Evolutionary conservation across 73 alveolate species (phyloP).

Genomic region (Effrenium voratum): DNA sequence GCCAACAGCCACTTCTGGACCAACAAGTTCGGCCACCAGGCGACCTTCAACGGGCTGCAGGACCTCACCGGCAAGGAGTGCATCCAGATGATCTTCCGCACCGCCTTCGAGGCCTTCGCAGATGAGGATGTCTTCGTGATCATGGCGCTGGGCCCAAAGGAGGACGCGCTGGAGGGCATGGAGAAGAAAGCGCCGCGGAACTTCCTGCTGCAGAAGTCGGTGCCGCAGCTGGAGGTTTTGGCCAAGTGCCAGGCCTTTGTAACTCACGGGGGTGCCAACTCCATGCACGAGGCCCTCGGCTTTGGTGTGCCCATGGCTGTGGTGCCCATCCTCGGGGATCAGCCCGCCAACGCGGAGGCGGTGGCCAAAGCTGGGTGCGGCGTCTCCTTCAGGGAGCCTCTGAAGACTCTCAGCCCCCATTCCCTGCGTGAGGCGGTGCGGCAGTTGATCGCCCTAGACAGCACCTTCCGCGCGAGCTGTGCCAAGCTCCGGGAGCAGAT

Average conservation of each 20-base stretch:
- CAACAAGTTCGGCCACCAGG: constrained; percentile 29
- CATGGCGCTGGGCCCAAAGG: constrained; percentile 15
- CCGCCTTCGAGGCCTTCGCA: constrained; percentile 39
- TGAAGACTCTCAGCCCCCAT: background rate
- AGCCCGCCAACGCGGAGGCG: constrained; percentile 54
- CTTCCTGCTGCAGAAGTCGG: constrained; percentile 27
- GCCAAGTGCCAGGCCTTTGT: constrained; percentile 64
- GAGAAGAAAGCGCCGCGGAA: constrained; percentile 44
- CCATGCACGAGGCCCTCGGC: constrained; percentile 78
- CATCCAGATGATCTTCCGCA: constrained; percentile 62
- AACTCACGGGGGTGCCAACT: constrained; percentile 85
- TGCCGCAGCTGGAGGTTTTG: constrained; percentile 83
- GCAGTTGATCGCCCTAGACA: too few species aligned
- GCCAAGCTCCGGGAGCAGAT: too few species aligned
- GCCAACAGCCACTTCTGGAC: constrained; percentile 46
- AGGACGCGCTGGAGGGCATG: too few species aligned
- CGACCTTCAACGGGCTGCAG: constrained; percentile 25
- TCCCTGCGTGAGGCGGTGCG: constrained; percentile 45
- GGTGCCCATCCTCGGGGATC: constrained; percentile 83
- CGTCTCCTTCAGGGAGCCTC: constrained; percentile 51
- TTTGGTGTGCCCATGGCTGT: constrained; percentile 63
- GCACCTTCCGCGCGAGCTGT: too few species aligned
- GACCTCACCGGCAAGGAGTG: constrained; percentile 52
- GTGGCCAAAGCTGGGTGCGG: constrained; percentile 52
- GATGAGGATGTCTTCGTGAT: constrained; percentile 23